phyloP scores from a whole-genome alignment of 306 rosid genomes.

The Citrullus mucosospermus region DNA sequence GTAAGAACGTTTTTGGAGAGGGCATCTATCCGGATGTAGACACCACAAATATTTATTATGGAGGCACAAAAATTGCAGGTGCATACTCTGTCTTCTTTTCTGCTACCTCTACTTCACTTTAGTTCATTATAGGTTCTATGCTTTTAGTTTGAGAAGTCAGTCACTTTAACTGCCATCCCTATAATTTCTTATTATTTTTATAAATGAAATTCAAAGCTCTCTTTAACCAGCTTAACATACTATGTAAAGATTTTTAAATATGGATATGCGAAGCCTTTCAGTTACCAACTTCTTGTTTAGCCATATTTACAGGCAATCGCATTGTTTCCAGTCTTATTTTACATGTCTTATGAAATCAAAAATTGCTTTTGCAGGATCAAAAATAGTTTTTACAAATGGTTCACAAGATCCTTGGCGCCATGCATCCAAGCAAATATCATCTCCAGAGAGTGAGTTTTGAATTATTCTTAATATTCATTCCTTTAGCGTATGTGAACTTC shows the following conservation, averaged over 20 bases:
- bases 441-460: constrained; percentile 64
- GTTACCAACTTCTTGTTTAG: not conserved
- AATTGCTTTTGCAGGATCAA: constrained; percentile 51
- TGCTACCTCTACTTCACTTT: not conserved
- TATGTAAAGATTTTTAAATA: not conserved
- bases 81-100: constrained; percentile 1
- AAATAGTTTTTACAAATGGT: constrained; percentile 76
- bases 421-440: constrained; percentile 74
- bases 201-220: not conserved
- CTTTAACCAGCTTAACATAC: not conserved
- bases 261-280: not conserved
- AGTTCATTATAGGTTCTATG: not conserved
- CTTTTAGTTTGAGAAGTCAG: not conserved
- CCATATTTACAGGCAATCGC: not conserved
- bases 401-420: constrained; percentile 99
- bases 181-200: not conserved
- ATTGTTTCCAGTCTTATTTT: not conserved
- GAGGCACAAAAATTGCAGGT: constrained; percentile 88
- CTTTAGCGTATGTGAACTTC: not conserved
- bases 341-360: not conserved
- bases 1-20: constrained; percentile 85
- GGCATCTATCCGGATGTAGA: constrained; percentile 71
- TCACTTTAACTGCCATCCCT: not conserved
- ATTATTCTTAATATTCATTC: not conserved
- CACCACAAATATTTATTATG: constrained; percentile 73